Evolutionary conservation across 495 filamentous ascomycete genomes (phyloP).

Genomic region (Articulospora tetracladia): DNA sequence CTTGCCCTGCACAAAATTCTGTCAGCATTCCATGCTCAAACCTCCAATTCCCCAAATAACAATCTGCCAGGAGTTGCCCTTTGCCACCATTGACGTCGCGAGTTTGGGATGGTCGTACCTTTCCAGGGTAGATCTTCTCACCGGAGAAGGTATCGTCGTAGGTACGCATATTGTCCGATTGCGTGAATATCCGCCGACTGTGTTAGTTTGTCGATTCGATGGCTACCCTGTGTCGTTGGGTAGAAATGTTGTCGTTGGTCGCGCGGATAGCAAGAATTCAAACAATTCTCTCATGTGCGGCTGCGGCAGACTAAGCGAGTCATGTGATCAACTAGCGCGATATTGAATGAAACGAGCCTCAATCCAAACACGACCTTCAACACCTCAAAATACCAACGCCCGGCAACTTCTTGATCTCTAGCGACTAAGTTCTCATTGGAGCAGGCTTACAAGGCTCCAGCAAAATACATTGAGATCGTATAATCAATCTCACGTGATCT

Average conservation of each 20-base stretch:
- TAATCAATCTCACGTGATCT: background rate
- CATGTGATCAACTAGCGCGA: background rate
- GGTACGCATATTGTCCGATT: conserved; percentile 27
- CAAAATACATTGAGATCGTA: too few species aligned
- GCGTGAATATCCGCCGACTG: conserved; percentile 25
- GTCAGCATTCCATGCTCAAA: conserved; percentile 26
- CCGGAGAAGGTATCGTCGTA: conserved; percentile 99
- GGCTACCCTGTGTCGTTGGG: conserved; percentile 20
- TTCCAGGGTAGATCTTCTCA: conserved; percentile 98
- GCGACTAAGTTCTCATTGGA: too few species aligned
- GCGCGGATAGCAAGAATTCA: background rate
- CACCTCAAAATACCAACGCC: too few species aligned
- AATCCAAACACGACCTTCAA: too few species aligned
- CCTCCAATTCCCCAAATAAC: background rate
- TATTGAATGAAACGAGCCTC: too few species aligned
- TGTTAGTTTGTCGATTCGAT: conserved; percentile 19
- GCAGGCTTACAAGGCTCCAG: too few species aligned
- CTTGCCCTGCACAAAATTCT: conserved; percentile 67
- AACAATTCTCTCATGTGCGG: background rate
- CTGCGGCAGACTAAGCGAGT: background rate
- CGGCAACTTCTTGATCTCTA: too few species aligned
- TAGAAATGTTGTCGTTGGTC: conserved; percentile 21
- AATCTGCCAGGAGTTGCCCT: conserved; percentile 1
- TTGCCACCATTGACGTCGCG: conserved; percentile 10
- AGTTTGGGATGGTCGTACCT: conserved; percentile 60